These are phyloP conservation scores for Candida schatavii DNA, from an alignment of 805 yeast genomes.

Conservation along the genomic window DNA sequence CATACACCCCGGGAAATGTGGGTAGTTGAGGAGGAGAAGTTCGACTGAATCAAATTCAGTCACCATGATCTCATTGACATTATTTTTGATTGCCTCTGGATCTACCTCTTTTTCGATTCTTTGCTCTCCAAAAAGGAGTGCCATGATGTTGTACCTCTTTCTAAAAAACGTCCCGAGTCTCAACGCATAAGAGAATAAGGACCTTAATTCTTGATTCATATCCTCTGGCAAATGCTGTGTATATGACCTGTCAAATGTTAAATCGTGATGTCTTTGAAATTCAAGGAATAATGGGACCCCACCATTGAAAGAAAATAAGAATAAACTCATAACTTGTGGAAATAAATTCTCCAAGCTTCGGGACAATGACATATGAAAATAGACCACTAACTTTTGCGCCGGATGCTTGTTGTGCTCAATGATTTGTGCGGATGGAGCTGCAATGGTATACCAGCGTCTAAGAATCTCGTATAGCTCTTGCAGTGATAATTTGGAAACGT, in stretches of 20 bases:
- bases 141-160: slow-evolving; percentile 17
- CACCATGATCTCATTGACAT: slow-evolving; percentile 22
- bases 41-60: slow-evolving; percentile 12
- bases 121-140: slow-evolving; percentile 16
- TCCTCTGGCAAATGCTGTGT: neutral
- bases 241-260: neutral
- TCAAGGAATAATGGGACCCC: slow-evolving; percentile 14
- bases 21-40: slow-evolving; percentile 14
- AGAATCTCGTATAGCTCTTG: slow-evolving; percentile 14
- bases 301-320: slow-evolving; percentile 22
- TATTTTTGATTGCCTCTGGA: slow-evolving; percentile 3
- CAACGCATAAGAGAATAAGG: neutral
- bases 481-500: neutral
- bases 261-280: neutral
- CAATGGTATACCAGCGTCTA: slow-evolving; percentile 19
- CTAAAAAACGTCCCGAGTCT: slow-evolving; percentile 16
- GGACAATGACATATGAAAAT: slow-evolving; percentile 14
- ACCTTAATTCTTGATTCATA: neutral
- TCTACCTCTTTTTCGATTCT: slow-evolving; percentile 6
- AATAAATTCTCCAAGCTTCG: slow-evolving; percentile 18
- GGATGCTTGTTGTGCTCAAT: slow-evolving; percentile 11
- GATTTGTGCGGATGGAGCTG: slow-evolving; percentile 17
- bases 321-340: slow-evolving; percentile 19
- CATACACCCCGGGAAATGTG: slow-evolving; percentile 18
- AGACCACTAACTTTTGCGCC: slow-evolving; percentile 11